These are phyloP conservation scores for Lecanicillium sp. DNA, from an alignment of 2,329 filamentous ascomycete species.

Conservation along the genomic window DNA sequence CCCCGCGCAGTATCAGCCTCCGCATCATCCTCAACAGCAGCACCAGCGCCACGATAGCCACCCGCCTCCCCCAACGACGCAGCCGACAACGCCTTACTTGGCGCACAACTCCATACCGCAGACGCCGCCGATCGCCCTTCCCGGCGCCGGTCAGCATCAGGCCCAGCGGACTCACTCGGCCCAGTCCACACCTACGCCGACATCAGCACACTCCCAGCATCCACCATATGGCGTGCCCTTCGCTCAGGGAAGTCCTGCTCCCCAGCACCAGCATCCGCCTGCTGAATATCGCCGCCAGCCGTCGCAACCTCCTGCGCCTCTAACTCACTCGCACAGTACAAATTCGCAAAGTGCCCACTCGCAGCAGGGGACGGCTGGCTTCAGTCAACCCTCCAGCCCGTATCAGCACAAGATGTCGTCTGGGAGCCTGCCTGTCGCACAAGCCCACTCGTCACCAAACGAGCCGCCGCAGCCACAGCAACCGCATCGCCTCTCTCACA, in stretches of 20 bases:
- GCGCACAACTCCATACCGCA: slow-evolving; percentile 39
- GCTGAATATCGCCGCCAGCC: slow-evolving; percentile 40
- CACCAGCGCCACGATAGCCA: slow-evolving; percentile 43
- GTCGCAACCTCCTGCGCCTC: slow-evolving; percentile 50
- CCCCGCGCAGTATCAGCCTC: slow-evolving; percentile 30
- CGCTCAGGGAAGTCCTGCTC: slow-evolving; percentile 47
- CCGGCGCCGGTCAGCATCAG: slow-evolving; percentile 32
- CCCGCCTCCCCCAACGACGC: slow-evolving; percentile 29
- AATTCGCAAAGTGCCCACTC: slow-evolving; percentile 40
- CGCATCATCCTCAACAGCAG: slow-evolving; percentile 6
- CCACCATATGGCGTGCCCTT: slow-evolving; percentile 46
- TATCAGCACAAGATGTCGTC: slow-evolving; percentile 44
- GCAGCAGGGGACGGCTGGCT: slow-evolving; percentile 11
- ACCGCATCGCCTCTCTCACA: slow-evolving; percentile 19
- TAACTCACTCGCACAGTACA: slow-evolving; percentile 42
- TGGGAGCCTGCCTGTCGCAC: background rate
- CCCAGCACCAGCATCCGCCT: slow-evolving; percentile 37
- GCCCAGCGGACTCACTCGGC: slow-evolving; percentile 49
- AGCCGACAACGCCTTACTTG: slow-evolving; percentile 34
- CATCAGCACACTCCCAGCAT: slow-evolving; percentile 54
- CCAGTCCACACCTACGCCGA: slow-evolving; percentile 56
- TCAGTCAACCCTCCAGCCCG: slow-evolving; percentile 46
- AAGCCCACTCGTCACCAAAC: slow-evolving; percentile 11
- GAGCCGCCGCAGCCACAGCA: slow-evolving; percentile 11
- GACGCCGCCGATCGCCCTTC: slow-evolving; percentile 43